Conservation (phyloP, 2,329 filamentous ascomycete genomes). For the Xylaria sp. region DNA sequence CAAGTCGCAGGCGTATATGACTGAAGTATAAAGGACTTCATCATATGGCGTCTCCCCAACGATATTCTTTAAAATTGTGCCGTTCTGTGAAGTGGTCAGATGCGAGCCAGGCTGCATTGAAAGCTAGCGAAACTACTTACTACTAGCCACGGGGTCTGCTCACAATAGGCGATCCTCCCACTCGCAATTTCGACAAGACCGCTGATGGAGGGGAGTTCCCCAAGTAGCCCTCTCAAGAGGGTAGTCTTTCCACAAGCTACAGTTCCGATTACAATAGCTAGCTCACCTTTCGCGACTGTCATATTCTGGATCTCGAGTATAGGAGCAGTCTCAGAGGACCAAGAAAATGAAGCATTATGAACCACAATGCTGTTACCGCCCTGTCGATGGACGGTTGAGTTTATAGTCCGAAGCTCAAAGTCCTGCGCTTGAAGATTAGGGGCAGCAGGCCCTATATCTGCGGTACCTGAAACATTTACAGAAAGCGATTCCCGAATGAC, state of each 20-base stretch:
- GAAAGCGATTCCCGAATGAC: too few relatives aligned
- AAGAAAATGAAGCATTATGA: too few relatives aligned
- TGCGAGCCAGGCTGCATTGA: too few relatives aligned
- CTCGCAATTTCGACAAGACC: constrained; percentile 41
- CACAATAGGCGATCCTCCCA: constrained; percentile 51
- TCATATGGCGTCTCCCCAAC: constrained; percentile 46
- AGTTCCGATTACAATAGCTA: constrained; percentile 56
- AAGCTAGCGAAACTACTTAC: too few relatives aligned
- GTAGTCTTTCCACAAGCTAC: constrained; percentile 60
- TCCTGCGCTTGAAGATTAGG: too few relatives aligned
- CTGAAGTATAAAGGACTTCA: constrained; percentile 44
- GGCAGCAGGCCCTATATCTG: too few relatives aligned
- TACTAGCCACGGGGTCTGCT: constrained; percentile 46
- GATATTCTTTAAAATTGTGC: constrained; percentile 50
- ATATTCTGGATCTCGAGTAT: constrained; percentile 39
- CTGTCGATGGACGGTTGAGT: too few relatives aligned
- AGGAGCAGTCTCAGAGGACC: too few relatives aligned
- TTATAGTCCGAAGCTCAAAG: too few relatives aligned
- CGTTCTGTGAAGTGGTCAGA: constrained; percentile 39
- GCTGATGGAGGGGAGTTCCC: constrained; percentile 49
- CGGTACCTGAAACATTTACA: too few relatives aligned
- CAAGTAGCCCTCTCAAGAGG: constrained; percentile 55
- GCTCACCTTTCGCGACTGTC: constrained; percentile 40
- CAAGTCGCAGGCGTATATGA: constrained; percentile 47
- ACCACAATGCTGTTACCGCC: too few relatives aligned